Conservation (phyloP, 2,329 filamentous ascomycete species). For the Dissoconium aciculare region DNA sequence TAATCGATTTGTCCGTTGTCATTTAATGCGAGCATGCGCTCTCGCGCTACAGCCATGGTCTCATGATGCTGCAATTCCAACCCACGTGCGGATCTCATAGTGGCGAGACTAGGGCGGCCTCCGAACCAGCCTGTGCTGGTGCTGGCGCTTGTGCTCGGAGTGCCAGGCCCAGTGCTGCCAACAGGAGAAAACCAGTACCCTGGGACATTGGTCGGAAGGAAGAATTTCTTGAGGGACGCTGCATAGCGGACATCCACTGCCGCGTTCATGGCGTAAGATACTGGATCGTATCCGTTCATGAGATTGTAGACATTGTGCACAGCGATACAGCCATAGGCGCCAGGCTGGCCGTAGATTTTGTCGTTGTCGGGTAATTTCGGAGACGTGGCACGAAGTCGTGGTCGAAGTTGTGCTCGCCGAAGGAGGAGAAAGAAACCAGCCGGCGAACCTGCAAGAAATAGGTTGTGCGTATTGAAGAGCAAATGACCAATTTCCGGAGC, state of each 20-base stretch:
- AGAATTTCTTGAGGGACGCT: slow-evolving; percentile 57
- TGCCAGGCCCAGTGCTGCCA: slow-evolving; percentile 9
- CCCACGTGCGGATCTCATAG: slow-evolving; percentile 36
- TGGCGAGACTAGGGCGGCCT: slow-evolving; percentile 16
- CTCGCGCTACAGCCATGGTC: slow-evolving; percentile 81
- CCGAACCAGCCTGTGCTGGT: slow-evolving; percentile 27
- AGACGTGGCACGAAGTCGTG: slow-evolving; percentile 49
- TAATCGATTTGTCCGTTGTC: slow-evolving; percentile 96
- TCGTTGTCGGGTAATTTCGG: too few relatives aligned
- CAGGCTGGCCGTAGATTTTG: slow-evolving; percentile 59
- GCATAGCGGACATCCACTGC: slow-evolving; percentile 73
- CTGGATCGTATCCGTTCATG: slow-evolving; percentile 60
- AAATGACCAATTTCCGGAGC: slow-evolving; percentile 41
- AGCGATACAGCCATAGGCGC: slow-evolving; percentile 75
- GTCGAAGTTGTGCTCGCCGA: slow-evolving; percentile 56
- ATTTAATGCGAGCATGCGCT: slow-evolving; percentile 72
- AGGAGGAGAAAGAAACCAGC: slow-evolving; percentile 85
- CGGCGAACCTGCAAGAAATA: slow-evolving; percentile 83
- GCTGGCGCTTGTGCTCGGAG: slow-evolving; percentile 9
- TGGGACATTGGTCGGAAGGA: slow-evolving; percentile 58
- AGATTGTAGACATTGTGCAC: slow-evolving; percentile 97
- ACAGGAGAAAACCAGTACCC: slow-evolving; percentile 26
- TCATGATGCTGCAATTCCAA: slow-evolving; percentile 92
- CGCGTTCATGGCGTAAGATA: slow-evolving; percentile 84
- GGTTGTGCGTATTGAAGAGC: slow-evolving; percentile 78